These are phyloP conservation scores for Hymenoscyphus occultus DNA, from an alignment of 2,329 filamentous ascomycete genomes.

Conservation along the genomic window DNA sequence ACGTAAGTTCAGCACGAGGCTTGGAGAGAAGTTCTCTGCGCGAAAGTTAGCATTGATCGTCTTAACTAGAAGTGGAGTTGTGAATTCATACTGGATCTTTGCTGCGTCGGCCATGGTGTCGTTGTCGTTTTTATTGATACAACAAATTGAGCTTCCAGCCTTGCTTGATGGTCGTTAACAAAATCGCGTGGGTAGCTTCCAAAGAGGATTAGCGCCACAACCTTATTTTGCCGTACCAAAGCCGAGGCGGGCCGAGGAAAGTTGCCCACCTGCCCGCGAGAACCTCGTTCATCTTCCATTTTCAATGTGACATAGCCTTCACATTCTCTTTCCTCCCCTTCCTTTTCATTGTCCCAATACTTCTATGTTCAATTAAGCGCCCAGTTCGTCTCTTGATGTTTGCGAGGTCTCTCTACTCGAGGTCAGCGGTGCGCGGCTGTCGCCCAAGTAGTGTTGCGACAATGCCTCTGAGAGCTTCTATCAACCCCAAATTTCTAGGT, in stretches of 20 bases:
- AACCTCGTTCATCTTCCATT: slow-evolving; percentile 4
- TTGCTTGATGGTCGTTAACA: slow-evolving; percentile 22
- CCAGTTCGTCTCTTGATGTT: slow-evolving; percentile 50
- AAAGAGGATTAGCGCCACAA: slow-evolving; percentile 27
- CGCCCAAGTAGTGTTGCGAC: slow-evolving; percentile 41
- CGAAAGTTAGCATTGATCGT: slow-evolving; percentile 22
- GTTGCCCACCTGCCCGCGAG: slow-evolving; percentile 17
- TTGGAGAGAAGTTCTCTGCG: slow-evolving; percentile 82
- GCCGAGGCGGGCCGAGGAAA: slow-evolving; percentile 19
- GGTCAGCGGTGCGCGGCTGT: slow-evolving; percentile 47
- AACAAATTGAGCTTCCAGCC: slow-evolving; percentile 9
- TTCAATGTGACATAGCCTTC: background rate
- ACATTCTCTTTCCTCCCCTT: background rate
- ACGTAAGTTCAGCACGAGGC: slow-evolving; percentile 89
- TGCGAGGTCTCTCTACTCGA: slow-evolving; percentile 50
- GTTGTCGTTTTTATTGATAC: slow-evolving; percentile 31
- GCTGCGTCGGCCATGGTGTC: slow-evolving; percentile 60
- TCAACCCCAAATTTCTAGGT: slow-evolving; percentile 4
- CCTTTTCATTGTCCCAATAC: slow-evolving; percentile 19
- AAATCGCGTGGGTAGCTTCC: slow-evolving; percentile 22
- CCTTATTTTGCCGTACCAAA: slow-evolving; percentile 15
- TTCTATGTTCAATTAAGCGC: slow-evolving; percentile 13
- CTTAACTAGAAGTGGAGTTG: background rate
- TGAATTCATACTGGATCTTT: slow-evolving; percentile 62
- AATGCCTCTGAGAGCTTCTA: slow-evolving; percentile 73